Conservation (phyloP, 352 stramenopile genomes). For the Pythium rishiriense region DNA sequence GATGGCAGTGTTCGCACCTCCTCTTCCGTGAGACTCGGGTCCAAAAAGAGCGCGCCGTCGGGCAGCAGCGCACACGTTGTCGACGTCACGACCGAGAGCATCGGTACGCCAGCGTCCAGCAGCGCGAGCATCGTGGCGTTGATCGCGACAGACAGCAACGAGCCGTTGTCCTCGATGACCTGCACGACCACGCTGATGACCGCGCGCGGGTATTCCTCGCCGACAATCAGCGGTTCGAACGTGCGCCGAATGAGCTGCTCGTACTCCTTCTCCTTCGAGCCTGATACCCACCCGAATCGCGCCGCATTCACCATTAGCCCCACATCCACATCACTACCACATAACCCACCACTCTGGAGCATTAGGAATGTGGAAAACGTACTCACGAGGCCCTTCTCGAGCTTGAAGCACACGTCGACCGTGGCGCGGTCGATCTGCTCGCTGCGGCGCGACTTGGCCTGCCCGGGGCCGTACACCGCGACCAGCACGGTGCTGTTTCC, state of each 20-base stretch:
- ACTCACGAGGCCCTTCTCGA: slow-evolving; percentile 77
- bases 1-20: slow-evolving; percentile 53
- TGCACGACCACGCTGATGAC: slow-evolving; percentile 87
- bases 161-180: slow-evolving; percentile 83
- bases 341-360: no score
- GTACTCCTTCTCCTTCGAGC: slow-evolving; percentile 84
- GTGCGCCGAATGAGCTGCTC: slow-evolving; percentile 81
- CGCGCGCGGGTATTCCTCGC: slow-evolving; percentile 74
- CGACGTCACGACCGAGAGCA: slow-evolving; percentile 67
- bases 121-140: slow-evolving; percentile 78
- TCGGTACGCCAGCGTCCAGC: slow-evolving; percentile 80
- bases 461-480: slow-evolving; percentile 73
- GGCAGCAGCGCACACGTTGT: slow-evolving; percentile 65
- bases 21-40: slow-evolving; percentile 69
- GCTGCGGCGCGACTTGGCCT: slow-evolving; percentile 68
- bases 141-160: slow-evolving; percentile 79
- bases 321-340: no score
- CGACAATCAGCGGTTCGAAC: slow-evolving; percentile 68
- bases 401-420: slow-evolving; percentile 79
- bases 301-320: neutral
- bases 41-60: slow-evolving; percentile 66
- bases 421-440: slow-evolving; percentile 66
- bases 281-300: slow-evolving; percentile 27
- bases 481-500: slow-evolving; percentile 73
- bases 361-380: no score